These are phyloP conservation scores for Moniliophthora roreri DNA, from an alignment of 1,284 basidiomycete species.

Conservation along the genomic window DNA sequence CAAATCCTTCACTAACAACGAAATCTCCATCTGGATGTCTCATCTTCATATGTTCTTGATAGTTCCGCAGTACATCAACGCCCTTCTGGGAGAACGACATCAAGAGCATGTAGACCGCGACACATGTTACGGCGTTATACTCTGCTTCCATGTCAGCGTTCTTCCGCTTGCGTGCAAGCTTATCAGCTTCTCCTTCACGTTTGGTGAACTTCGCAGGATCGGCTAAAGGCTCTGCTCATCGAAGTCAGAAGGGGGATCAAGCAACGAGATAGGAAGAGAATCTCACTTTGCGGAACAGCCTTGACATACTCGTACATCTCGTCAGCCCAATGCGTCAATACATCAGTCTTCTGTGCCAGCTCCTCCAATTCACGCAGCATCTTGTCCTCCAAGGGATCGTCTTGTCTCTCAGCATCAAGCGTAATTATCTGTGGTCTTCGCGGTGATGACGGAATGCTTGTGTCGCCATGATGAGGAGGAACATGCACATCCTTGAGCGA, in stretches of 20 bases:
- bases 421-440: slow-evolving; percentile 49
- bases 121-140: slow-evolving; percentile 78
- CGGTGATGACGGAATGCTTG: slow-evolving; percentile 45
- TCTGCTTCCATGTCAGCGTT: slow-evolving; percentile 75
- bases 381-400: slow-evolving; percentile 82
- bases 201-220: slow-evolving; percentile 71
- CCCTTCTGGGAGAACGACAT: slow-evolving; percentile 93
- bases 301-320: slow-evolving; percentile 85
- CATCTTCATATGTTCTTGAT: slow-evolving; percentile 76
- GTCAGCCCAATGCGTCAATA: slow-evolving; percentile 91
- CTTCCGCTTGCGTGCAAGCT: slow-evolving; percentile 61
- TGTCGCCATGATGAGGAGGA: slow-evolving; percentile 15
- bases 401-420: slow-evolving; percentile 38
- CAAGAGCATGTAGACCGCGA: slow-evolving; percentile 91
- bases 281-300: slow-evolving; percentile 73
- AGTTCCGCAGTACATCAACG: slow-evolving; percentile 71
- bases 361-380: slow-evolving; percentile 81
- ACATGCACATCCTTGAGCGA: not conserved
- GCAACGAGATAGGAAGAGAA: slow-evolving; percentile 4
- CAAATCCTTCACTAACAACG: slow-evolving; percentile 72
- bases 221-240: slow-evolving; percentile 61
- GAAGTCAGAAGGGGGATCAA: slow-evolving; percentile 9
- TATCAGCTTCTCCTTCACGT: slow-evolving; percentile 71
- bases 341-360: slow-evolving; percentile 93
- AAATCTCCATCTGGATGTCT: slow-evolving; percentile 72